phyloP scores from a whole-genome alignment of 768 basidiomycete species.

The Stropharia rugosoannulata region DNA sequence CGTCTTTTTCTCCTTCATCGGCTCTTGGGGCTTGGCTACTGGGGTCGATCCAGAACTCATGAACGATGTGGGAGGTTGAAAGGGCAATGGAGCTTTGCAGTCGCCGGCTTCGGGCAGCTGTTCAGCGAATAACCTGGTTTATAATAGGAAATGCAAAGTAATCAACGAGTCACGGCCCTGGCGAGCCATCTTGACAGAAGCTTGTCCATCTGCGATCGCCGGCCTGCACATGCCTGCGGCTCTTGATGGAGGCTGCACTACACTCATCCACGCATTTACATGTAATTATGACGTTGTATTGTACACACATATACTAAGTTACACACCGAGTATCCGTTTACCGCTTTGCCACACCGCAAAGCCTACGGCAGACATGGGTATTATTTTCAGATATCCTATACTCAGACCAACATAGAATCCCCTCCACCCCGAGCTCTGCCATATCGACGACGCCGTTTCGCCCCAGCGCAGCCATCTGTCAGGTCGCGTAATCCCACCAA shows the following conservation, averaged over 20 bases:
- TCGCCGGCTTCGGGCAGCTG: neutral
- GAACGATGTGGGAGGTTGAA: neutral
- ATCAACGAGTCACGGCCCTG: neutral
- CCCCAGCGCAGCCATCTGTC: constrained; percentile 77
- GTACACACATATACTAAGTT: constrained; percentile 12
- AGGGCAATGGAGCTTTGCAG: neutral
- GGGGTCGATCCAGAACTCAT: constrained; percentile 15
- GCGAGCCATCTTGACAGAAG: neutral
- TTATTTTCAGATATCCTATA: constrained; percentile 91
- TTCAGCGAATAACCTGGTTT: too few relatives aligned
- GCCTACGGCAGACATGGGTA: constrained; percentile 95
- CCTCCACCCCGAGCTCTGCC: constrained; percentile 67
- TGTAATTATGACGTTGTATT: neutral
- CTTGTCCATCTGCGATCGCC: neutral
- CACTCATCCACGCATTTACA: neutral
- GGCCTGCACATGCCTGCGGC: neutral
- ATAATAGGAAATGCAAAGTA: neutral
- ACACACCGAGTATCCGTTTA: constrained; percentile 54
- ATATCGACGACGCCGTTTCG: constrained; percentile 74
- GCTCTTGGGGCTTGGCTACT: constrained; percentile 2
- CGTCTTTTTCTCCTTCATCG: constrained; percentile 45
- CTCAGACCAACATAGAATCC: constrained; percentile 92
- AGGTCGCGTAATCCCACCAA: constrained; percentile 80
- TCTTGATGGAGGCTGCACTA: too few relatives aligned
- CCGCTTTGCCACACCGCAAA: constrained; percentile 88